phyloP scores from a whole-genome alignment of 176 grass and related monocot species.

The Metroxylon sagu region DNA sequence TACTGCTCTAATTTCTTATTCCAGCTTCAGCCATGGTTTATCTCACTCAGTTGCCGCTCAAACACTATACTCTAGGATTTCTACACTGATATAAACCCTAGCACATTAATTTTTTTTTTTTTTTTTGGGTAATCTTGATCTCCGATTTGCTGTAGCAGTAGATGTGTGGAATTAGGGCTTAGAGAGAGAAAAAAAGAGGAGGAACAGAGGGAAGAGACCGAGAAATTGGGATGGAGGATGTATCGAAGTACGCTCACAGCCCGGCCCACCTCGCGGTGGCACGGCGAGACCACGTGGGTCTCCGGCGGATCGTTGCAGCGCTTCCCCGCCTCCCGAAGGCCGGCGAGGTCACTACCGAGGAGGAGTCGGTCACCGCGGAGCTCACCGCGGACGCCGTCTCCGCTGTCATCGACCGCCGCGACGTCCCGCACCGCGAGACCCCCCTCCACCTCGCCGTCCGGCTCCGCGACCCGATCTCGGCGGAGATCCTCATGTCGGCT shows the following conservation, averaged over 20 bases:
- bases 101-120: no score
- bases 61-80: no score
- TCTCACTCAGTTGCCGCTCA: no score
- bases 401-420: conserved; percentile 59
- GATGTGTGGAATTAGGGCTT: no score
- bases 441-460: conserved; percentile 89
- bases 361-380: conserved; percentile 62
- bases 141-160: no score
- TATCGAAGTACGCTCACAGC: conserved; percentile 72
- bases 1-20: no score
- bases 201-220: no score
- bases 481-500: conserved; percentile 74
- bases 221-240: conserved; percentile 52
- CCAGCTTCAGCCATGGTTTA: no score
- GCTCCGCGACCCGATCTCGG: conserved; percentile 62
- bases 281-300: conserved; percentile 54
- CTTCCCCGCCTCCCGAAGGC: conserved; percentile 64
- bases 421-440: conserved; percentile 75
- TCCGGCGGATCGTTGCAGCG: conserved; percentile 29
- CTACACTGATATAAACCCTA: no score
- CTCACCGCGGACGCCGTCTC: conserved; percentile 57
- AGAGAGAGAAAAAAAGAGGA: no score
- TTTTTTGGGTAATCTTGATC: no score
- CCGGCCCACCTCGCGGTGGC: conserved; percentile 66
- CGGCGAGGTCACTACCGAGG: conserved; percentile 59